Evolutionary conservation across 2,329 filamentous ascomycete genomes (phyloP).

Genomic region (Colletotrichum phormii): DNA sequence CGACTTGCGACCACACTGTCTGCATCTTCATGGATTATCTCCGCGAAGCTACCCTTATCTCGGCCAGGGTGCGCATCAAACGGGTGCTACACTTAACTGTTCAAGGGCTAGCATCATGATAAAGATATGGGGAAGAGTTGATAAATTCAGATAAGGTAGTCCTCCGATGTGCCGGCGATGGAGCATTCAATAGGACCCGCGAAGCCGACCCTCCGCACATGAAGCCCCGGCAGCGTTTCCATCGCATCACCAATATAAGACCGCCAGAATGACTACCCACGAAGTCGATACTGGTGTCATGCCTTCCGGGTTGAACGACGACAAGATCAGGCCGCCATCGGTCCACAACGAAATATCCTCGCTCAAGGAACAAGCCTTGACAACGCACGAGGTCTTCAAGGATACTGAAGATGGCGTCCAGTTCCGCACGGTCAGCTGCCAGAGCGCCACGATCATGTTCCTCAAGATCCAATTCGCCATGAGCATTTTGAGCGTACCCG

Average conservation of each 20-base stretch:
- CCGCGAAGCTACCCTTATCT: neutral
- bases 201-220: neutral
- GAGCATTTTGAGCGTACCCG: slow-evolving; percentile 41
- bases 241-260: neutral
- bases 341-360: neutral
- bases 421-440: slow-evolving; percentile 50
- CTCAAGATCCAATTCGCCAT: slow-evolving; percentile 48
- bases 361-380: neutral
- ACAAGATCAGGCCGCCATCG: neutral
- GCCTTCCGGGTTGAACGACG: neutral
- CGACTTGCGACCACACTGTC: neutral
- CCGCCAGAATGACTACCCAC: neutral
- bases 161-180: neutral
- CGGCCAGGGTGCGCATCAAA: neutral
- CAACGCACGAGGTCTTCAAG: slow-evolving; percentile 41
- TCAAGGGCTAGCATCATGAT: neutral
- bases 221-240: neutral
- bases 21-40: neutral
- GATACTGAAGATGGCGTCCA: slow-evolving; percentile 42
- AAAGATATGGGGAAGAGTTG: neutral
- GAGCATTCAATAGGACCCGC: neutral
- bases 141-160: neutral
- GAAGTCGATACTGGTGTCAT: neutral
- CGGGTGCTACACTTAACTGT: neutral
- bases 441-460: slow-evolving; percentile 53